Evolutionary conservation across 495 filamentous ascomycete genomes (phyloP).

Genomic region (Venustampulla echinocandica): DNA sequence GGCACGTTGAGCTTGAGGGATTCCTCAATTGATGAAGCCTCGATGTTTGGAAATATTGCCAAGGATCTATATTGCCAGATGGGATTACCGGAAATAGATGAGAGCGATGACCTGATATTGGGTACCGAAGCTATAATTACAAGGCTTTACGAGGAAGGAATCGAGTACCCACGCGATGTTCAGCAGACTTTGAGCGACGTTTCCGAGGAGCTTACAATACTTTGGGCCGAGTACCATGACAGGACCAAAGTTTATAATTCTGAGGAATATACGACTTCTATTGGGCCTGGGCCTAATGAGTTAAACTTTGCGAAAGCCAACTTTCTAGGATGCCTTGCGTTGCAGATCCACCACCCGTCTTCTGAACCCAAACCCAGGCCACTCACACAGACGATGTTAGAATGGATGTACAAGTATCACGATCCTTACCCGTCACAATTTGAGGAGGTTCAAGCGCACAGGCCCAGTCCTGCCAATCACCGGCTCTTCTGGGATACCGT

Average conservation of each 20-base stretch:
- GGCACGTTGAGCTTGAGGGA: slow-evolving; percentile 27
- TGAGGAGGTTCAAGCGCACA: slow-evolving; percentile 46
- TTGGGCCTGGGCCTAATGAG: slow-evolving; percentile 55
- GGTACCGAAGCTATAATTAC: slow-evolving; percentile 44
- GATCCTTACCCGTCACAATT: slow-evolving; percentile 51
- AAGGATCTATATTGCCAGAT: slow-evolving; percentile 41
- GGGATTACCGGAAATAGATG: slow-evolving; percentile 34
- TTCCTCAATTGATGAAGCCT: slow-evolving; percentile 30
- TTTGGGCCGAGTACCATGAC: slow-evolving; percentile 48
- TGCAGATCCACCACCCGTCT: slow-evolving; percentile 65
- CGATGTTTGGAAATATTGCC: slow-evolving; percentile 39
- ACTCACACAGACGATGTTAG: slow-evolving; percentile 63
- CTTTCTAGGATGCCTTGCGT: slow-evolving; percentile 59
- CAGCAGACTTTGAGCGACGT: slow-evolving; percentile 46
- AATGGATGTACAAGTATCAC: slow-evolving; percentile 69
- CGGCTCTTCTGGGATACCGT: slow-evolving; percentile 72
- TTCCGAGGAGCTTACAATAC: slow-evolving; percentile 42
- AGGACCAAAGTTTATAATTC: slow-evolving; percentile 35
- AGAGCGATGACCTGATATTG: slow-evolving; percentile 46
- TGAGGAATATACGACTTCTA: slow-evolving; percentile 45
- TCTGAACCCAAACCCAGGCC: slow-evolving; percentile 28
- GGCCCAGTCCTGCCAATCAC: slow-evolving; percentile 65
- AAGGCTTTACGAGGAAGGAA: slow-evolving; percentile 48
- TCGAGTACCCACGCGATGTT: slow-evolving; percentile 42
- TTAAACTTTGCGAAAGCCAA: slow-evolving; percentile 59